Evolutionary conservation across 1,284 basidiomycete species (phyloP).

Genomic region (Cutaneotrichosporon sp.): DNA sequence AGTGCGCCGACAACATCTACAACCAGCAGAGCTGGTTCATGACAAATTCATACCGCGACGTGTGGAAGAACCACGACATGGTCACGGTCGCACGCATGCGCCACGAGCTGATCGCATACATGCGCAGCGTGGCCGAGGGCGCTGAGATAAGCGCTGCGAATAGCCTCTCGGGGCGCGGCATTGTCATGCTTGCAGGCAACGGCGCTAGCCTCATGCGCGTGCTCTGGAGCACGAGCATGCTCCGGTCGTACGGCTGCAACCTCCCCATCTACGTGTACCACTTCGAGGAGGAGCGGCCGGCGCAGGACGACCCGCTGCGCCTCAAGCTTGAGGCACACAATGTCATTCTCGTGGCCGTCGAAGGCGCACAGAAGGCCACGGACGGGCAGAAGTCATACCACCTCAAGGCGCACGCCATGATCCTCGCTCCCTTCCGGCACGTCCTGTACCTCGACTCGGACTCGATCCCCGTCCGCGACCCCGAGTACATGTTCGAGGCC

Average conservation of each 20-base stretch:
- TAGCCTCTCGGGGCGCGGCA: slow-evolving; percentile 49
- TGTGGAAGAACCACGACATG: slow-evolving; percentile 51
- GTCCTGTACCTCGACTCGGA: slow-evolving; percentile 57
- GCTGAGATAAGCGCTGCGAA: slow-evolving; percentile 18
- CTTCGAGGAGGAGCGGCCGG: slow-evolving; percentile 54
- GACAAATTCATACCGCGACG: slow-evolving; percentile 43
- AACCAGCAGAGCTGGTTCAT: slow-evolving; percentile 53
- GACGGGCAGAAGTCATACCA: slow-evolving; percentile 54
- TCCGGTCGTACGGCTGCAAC: slow-evolving; percentile 46
- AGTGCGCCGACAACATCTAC: slow-evolving; percentile 40
- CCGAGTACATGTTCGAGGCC: slow-evolving; percentile 54
- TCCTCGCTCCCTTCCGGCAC: slow-evolving; percentile 54
- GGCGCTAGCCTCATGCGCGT: slow-evolving; percentile 56
- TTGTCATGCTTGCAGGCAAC: slow-evolving; percentile 58
- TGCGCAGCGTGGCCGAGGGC: slow-evolving; percentile 36
- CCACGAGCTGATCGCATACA: slow-evolving; percentile 47
- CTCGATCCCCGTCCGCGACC: slow-evolving; percentile 53
- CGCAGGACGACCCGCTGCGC: slow-evolving; percentile 43
- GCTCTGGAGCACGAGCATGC: slow-evolving; percentile 51
- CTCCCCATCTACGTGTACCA: slow-evolving; percentile 55
- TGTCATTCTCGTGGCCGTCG: slow-evolving; percentile 51
- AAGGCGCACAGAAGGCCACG: slow-evolving; percentile 47
- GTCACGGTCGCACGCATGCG: slow-evolving; percentile 42
- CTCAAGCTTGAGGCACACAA: slow-evolving; percentile 45
- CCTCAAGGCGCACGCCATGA: slow-evolving; percentile 57